phyloP scores from a whole-genome alignment of 2,329 filamentous ascomycete species.

The Neonectria neomacrospora region DNA sequence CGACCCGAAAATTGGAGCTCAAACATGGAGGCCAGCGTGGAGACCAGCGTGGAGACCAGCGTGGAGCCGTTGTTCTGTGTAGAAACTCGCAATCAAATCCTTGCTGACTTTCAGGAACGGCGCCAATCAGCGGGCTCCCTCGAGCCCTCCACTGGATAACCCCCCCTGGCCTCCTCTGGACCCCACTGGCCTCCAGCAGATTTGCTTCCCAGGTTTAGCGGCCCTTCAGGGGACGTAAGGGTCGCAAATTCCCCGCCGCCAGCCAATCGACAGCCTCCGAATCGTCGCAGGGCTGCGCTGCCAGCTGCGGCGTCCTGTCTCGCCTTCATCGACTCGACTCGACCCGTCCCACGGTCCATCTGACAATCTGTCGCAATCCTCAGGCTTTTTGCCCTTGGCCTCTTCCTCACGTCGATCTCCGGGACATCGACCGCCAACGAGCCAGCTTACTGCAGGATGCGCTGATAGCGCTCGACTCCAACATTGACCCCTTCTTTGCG shows the following conservation, averaged over 20 bases:
- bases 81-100: conserved; percentile 14
- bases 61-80: background rate
- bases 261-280: conserved; percentile 41
- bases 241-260: conserved; percentile 35
- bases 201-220: conserved; percentile 16
- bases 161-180: background rate
- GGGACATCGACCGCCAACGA: conserved; percentile 3
- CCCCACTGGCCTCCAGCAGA: conserved; percentile 17
- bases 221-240: conserved; percentile 28
- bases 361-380: conserved; percentile 37
- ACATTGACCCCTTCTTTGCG: conserved; percentile 25
- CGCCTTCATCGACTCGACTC: conserved; percentile 25
- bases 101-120: conserved; percentile 17
- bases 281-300: conserved; percentile 37
- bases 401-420: conserved; percentile 25
- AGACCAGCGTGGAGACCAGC: no score
- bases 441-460: conserved; percentile 35
- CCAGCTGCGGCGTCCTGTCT: conserved; percentile 14
- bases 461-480: conserved; percentile 34
- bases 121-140: conserved; percentile 16
- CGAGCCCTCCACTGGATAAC: conserved; percentile 1
- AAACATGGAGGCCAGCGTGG: background rate
- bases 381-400: conserved; percentile 28
- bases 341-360: conserved; percentile 27
- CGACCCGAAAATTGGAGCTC: conserved; percentile 7